phyloP scores from a whole-genome alignment of 768 basidiomycete genomes.

The Sporobolomyces pararoseus region DNA sequence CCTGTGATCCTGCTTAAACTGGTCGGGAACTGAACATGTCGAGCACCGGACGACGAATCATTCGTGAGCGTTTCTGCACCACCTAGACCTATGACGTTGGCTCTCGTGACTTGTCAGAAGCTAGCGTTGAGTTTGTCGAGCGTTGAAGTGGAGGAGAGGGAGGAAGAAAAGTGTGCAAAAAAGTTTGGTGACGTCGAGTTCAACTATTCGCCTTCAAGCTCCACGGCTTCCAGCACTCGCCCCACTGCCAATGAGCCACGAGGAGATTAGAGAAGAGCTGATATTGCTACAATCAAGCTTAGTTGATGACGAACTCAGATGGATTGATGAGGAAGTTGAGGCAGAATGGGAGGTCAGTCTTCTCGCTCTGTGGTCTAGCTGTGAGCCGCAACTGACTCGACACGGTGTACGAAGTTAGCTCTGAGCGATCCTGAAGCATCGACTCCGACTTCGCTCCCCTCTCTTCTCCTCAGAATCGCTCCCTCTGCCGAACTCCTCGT shows the following conservation, averaged over 20 bases:
- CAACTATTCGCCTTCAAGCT: not conserved
- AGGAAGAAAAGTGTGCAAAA: not conserved
- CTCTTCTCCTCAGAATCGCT: slow-evolving; percentile 4
- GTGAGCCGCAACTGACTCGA: not conserved
- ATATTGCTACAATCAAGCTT: slow-evolving; percentile 13
- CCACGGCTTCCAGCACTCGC: no score
- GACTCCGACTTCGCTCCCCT: not conserved
- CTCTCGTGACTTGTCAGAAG: no score
- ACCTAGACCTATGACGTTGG: no score
- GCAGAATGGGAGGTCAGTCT: slow-evolving; percentile 24
- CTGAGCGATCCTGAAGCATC: not conserved
- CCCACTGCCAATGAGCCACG: not conserved
- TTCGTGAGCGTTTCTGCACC: no score
- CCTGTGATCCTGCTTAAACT: no score
- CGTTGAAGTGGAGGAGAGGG: not conserved
- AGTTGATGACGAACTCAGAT: slow-evolving; percentile 6
- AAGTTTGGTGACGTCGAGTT: not conserved
- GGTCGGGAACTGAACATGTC: no score
- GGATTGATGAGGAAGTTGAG: not conserved
- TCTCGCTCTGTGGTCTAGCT: not conserved
- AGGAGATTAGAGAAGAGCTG: slow-evolving; percentile 23
- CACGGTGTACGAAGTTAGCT: not conserved
- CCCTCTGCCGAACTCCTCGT: not conserved
- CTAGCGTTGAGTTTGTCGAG: not conserved
- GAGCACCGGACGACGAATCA: no score